Conservation (phyloP, 805 yeast genomes). For the Ogataea salicorniae region DNA sequence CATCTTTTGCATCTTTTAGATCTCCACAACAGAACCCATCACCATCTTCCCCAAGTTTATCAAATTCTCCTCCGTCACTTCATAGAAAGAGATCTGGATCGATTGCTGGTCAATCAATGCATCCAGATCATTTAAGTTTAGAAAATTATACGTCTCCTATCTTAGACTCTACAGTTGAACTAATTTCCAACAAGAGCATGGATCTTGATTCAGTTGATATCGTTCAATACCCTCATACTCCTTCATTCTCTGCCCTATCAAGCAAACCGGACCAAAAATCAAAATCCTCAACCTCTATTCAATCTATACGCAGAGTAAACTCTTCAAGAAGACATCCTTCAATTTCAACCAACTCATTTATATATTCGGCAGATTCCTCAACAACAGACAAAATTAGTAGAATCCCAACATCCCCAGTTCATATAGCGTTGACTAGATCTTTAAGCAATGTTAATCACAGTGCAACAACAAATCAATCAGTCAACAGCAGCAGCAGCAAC, state of each 20-base stretch:
- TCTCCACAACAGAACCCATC: neutral
- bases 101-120: constrained; percentile 3
- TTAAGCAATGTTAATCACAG: neutral
- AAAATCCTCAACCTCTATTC: neutral
- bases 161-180: constrained; percentile 68
- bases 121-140: constrained; percentile 30
- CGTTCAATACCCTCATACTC: constrained; percentile 35
- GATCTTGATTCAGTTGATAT: constrained; percentile 68
- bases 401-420: constrained; percentile 5
- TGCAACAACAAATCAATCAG: neutral
- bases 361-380: neutral
- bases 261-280: neutral
- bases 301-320: neutral
- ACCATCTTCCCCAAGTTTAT: neutral
- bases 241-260: constrained; percentile 2
- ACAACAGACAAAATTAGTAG: constrained; percentile 5
- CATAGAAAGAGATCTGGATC: neutral
- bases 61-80: neutral
- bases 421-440: constrained; percentile 1
- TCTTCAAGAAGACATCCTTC: constrained; percentile 3
- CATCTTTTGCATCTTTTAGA: neutral
- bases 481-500: no score
- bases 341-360: neutral
- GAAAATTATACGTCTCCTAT: constrained; percentile 80
- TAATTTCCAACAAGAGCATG: constrained; percentile 49